A percentile compares a stretch with the other conserved stretches of the same genome.
These are phyloP conservation scores for Violaceomyces palustris DNA, from an alignment of 1,284 basidiomycete species.

Conservation along the genomic window DNA sequence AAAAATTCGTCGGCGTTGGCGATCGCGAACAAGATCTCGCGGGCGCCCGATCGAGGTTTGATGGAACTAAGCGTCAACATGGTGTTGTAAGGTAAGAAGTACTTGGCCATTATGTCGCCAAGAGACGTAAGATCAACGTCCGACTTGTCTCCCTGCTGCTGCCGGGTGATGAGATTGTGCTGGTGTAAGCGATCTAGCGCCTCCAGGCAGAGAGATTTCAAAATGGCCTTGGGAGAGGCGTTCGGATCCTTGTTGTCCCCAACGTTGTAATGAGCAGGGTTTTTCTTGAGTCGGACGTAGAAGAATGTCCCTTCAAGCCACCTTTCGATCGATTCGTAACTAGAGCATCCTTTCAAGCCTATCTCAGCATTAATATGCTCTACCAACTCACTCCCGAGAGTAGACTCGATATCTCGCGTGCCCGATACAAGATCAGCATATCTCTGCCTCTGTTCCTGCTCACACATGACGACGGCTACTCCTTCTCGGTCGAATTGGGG, in stretches of 20 bases:
- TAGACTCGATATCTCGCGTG: constrained; percentile 29
- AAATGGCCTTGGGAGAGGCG: constrained; percentile 18
- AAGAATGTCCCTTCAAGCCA: constrained; percentile 13
- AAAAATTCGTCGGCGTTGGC: constrained; percentile 46
- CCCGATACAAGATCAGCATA: constrained; percentile 31
- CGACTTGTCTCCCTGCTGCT: background rate
- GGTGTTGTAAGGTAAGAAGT: constrained; percentile 32
- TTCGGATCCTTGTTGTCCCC: constrained; percentile 18
- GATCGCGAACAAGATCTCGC: constrained; percentile 26
- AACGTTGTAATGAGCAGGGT: constrained; percentile 28
- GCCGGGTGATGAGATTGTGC: constrained; percentile 11
- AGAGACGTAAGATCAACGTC: constrained; percentile 23
- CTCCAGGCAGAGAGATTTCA: constrained; percentile 13
- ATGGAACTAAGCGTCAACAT: constrained; percentile 27
- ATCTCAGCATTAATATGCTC: constrained; percentile 45
- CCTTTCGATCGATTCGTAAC: background rate
- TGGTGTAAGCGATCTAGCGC: constrained; percentile 13
- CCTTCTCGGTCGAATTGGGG: constrained; percentile 74
- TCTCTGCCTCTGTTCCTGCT: constrained; percentile 23
- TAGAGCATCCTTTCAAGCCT: constrained; percentile 5
- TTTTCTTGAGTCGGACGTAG: constrained; percentile 23
- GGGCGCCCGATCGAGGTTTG: constrained; percentile 2
- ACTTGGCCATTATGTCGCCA: constrained; percentile 39
- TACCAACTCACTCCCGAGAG: constrained; percentile 22
- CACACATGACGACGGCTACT: constrained; percentile 44